phyloP scores from a whole-genome alignment of 139 green algal species.

The Coelastrella sp. region DNA sequence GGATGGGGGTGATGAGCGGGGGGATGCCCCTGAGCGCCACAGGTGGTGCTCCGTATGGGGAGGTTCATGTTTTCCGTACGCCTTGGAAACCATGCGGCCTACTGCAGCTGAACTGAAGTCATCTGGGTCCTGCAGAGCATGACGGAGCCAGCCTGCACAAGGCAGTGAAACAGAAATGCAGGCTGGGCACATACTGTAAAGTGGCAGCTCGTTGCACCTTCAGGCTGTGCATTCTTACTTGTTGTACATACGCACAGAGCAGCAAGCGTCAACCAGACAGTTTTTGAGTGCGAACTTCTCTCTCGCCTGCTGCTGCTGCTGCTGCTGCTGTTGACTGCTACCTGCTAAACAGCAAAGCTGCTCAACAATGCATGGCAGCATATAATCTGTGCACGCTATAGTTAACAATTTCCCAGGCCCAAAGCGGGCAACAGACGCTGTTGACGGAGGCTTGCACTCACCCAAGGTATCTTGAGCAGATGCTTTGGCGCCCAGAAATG shows the following conservation, averaged over 20 bases:
- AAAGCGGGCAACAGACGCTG: too few species aligned
- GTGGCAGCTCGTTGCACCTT: background rate
- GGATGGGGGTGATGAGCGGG: background rate
- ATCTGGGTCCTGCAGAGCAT: slow-evolving; percentile 24
- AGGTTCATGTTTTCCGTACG: slow-evolving; percentile 20
- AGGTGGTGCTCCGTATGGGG: slow-evolving; percentile 21
- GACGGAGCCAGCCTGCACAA: slow-evolving; percentile 11
- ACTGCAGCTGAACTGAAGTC: slow-evolving; percentile 15
- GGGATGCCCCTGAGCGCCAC: background rate
- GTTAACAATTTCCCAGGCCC: too few species aligned
- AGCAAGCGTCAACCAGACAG: background rate
- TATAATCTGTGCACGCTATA: background rate
- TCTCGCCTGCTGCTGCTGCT: background rate
- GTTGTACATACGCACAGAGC: background rate
- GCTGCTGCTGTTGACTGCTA: background rate
- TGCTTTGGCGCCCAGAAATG: background rate
- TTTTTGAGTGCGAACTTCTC: too few species aligned
- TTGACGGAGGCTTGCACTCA: background rate
- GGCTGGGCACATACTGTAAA: background rate
- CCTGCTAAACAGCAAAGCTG: background rate
- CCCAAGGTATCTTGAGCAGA: slow-evolving; percentile 4
- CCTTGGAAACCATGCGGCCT: slow-evolving; percentile 37
- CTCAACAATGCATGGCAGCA: background rate
- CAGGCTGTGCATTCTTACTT: background rate
- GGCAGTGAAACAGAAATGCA: background rate